Base-by-base conservation (phyloP, 257 asterid species). In the Craterostigma plantagineum region DNA sequence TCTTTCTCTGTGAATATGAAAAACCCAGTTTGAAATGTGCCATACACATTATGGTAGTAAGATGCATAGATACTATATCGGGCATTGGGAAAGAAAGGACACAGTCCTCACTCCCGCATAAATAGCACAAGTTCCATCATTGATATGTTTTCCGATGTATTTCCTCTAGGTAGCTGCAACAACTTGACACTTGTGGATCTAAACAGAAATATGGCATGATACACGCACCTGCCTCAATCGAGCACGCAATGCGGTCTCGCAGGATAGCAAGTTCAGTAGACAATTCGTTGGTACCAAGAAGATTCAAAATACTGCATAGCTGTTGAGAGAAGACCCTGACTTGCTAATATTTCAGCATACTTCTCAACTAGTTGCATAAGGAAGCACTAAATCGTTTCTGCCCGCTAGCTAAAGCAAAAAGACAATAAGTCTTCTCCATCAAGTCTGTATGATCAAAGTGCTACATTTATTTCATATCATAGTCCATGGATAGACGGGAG, bases 241-340 rank as follows among this genome's bases (percentile, higher is more conserved):
- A 72, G 41, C 67, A 75, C 30, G 86, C 68, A 63, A 87, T 82
- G 34, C 95, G 95, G 69, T 82, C 95, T 14, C 87, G 86, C 55
- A 87, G 56, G 59, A 87, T 76, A 9, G 56, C 35, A 58, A 87
- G 79, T 68, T 87, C 98, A 45, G 83, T 74, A 59, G 95, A 71
- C 76, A 87, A 61, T 55, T 82, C 90, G 57, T 79, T 92, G 12
- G 92, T 66, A 45, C 93, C 92, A 52, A 87, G 63, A 56, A 82
- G 95, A 68, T 87, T 81, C 61, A 87, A 63, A n/a, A 63, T 69
- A 87, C 62, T 76, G 92, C 93, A 79, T 82, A 9, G 98, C 95
- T 45, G 93, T 79, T 50, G 75, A 72, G 67, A 79, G 57, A 63
- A 76, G 98, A 51, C 98, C 98, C 63, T 82, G 95, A 57, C 98